These are phyloP conservation scores for Plasmodium cynomolgi DNA, from an alignment of 169 alveolate genomes.

Conservation along the genomic window DNA sequence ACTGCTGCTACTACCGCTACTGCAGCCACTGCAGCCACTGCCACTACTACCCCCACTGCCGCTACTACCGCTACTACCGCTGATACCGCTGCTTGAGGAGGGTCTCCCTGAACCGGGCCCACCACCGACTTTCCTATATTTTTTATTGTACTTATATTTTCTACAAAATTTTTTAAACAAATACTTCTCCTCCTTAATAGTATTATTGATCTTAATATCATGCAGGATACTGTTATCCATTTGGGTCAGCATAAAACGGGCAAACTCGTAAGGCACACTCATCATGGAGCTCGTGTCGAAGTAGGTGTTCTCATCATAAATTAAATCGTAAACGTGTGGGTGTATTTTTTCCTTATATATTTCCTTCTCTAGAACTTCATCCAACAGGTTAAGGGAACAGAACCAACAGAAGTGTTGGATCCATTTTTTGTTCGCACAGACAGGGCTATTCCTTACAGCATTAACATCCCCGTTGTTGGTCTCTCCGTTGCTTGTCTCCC, in stretches of 20 bases:
- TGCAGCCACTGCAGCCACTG: background rate
- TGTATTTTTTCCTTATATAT: conserved; percentile 63
- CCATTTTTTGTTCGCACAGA: conserved; percentile 38
- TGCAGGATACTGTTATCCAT: conserved; percentile 12
- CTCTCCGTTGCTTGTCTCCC: background rate
- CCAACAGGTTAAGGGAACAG: conserved; percentile 59
- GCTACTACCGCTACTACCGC: background rate
- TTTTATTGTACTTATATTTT: background rate
- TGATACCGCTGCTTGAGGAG: background rate
- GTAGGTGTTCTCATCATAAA: conserved; percentile 56
- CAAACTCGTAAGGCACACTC: conserved; percentile 72
- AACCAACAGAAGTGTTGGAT: conserved; percentile 59
- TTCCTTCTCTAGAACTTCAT: conserved; percentile 67
- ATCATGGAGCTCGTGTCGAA: conserved; percentile 68
- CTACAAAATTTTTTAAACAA: conserved; percentile 37
- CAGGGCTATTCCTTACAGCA: background rate
- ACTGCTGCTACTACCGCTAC: background rate
- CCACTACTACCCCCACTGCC: background rate
- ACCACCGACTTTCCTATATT: background rate
- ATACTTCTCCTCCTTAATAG: conserved; percentile 64
- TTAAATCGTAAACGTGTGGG: conserved; percentile 48
- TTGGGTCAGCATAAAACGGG: conserved; percentile 51
- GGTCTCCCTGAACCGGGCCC: background rate
- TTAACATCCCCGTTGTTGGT: background rate
- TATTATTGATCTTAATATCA: conserved; percentile 50